Base-by-base conservation (phyloP, 2,329 filamentous ascomycete species). In the Geoglossum cookeanum region DNA sequence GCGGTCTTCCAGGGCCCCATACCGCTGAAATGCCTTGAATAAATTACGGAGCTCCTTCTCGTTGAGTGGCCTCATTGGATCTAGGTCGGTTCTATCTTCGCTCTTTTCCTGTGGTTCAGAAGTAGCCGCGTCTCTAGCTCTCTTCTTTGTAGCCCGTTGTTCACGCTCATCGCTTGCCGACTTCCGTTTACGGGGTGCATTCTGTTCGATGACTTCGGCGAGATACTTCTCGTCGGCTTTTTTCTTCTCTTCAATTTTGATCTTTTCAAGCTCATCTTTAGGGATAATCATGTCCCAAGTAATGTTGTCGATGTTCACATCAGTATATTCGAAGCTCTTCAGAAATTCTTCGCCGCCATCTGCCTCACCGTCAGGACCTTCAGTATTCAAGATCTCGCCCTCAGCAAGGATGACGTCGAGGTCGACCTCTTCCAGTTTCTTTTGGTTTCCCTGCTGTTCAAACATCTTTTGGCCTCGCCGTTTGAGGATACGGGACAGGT, bases 271-370 rank as follows among this genome's bases (percentile, higher is more conserved):
- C 65, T 95, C 83, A 6, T 95, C 89, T 59, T 90, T 89, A 0
- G 92, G 94, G 63, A 98, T 97, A 64, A 98, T 98, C 62, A 97
- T 86, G 65, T 98, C 92, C 92, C 92, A 98, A 63, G 94, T 89
- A 30, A 97, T 81, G 62, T 97, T 78, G 59, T 75, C 87, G 29
- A 97, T 86, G 71, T 97, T 97, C 69, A 97, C 91, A 69, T 98
- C 92, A 0, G 92, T 96, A 65, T 95, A 94, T 66, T 97, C 89
- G 63, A 87, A 87, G 59, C 81, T 84, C 63, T 79, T 82, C 73
- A 98, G 83, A 69, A 97, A 98, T 60, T 95, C 94, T 67, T 96
- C 91, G 72, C 92, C 92, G 65, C 92, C 94, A 65, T 91, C 92
- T 59, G 90, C 94, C 48, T 94, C 86, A 67, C 90, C 88, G 69